phyloP scores from a whole-genome alignment of 768 basidiomycete genomes.

The Psilocybe azurescens region DNA sequence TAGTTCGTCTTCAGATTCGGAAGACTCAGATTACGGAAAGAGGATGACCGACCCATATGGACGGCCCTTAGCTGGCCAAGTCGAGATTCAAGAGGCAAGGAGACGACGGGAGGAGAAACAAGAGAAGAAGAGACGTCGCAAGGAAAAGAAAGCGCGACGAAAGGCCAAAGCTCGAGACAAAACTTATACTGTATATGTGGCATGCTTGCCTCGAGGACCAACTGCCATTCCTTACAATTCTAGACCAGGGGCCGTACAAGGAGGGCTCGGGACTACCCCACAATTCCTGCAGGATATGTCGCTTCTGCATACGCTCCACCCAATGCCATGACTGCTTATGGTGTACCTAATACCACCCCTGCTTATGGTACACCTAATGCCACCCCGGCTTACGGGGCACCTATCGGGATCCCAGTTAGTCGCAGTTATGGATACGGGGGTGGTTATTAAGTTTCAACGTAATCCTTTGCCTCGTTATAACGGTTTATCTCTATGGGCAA shows the following conservation, averaged over 20 bases:
- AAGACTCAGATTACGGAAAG: constrained; percentile 42
- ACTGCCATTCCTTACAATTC: constrained; percentile 11
- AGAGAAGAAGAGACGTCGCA: constrained; percentile 65
- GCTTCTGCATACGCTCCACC: constrained; percentile 1
- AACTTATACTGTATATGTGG: constrained; percentile 67
- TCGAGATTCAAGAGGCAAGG: constrained; percentile 46
- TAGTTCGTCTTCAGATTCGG: constrained; percentile 43
- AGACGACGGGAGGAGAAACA: constrained; percentile 59
- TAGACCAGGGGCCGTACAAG: constrained; percentile 23
- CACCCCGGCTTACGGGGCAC: not conserved
- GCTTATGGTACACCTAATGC: not conserved
- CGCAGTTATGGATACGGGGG: constrained; percentile 26
- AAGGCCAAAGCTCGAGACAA: constrained; percentile 65
- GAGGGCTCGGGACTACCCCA: constrained; percentile 18
- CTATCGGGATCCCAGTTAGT: constrained; percentile 22
- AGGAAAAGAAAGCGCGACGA: constrained; percentile 66
- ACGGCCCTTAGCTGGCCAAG: constrained; percentile 31
- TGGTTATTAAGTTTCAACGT: constrained; percentile 15
- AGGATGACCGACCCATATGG: constrained; percentile 39
- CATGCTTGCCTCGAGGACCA: constrained; percentile 41
- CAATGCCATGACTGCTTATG: not conserved
- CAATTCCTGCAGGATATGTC: constrained; percentile 20
- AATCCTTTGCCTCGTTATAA: not conserved
- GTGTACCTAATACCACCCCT: not conserved
- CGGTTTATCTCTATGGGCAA: not conserved